Conservation (phyloP, 176 grass and related monocot species). For the Canna indica region DNA sequence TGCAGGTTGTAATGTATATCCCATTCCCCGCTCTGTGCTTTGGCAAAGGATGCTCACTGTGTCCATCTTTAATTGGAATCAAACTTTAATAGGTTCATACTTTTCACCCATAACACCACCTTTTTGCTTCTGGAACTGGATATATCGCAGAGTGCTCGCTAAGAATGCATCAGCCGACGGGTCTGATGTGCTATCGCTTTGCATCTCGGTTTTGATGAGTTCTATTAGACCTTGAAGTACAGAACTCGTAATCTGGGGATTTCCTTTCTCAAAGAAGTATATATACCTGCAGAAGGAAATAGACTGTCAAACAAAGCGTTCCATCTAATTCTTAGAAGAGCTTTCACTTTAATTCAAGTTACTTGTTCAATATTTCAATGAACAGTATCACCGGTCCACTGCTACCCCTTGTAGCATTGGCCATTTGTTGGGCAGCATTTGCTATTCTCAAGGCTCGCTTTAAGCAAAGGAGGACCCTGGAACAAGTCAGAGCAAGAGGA, state of each 20-base stretch:
- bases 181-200: constrained; percentile 47
- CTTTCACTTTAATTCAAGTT: constrained; percentile 4
- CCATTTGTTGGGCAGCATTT: constrained; percentile 95
- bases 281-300: constrained; percentile 54
- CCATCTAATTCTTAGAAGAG: neutral
- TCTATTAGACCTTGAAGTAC: constrained; percentile 89
- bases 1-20: neutral
- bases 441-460: constrained; percentile 97
- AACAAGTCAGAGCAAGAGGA: constrained; percentile 17
- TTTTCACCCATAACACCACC: constrained; percentile 76
- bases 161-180: constrained; percentile 74
- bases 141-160: constrained; percentile 77
- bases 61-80: neutral
- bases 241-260: constrained; percentile 75
- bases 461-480: constrained; percentile 95
- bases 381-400: constrained; percentile 70
- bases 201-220: constrained; percentile 78
- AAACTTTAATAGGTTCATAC: constrained; percentile 76
- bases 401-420: constrained; percentile 68
- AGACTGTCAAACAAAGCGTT: neutral
- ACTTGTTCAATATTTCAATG: constrained; percentile 99
- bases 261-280: constrained; percentile 98
- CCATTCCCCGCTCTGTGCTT: neutral
- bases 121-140: constrained; percentile 97
- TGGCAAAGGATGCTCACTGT: neutral